Percentiles rank a stretch among this genome's conserved stretches.
phyloP scores from a whole-genome alignment of 176 grass and related monocot genomes.

The Aegilops sharonensis region DNA sequence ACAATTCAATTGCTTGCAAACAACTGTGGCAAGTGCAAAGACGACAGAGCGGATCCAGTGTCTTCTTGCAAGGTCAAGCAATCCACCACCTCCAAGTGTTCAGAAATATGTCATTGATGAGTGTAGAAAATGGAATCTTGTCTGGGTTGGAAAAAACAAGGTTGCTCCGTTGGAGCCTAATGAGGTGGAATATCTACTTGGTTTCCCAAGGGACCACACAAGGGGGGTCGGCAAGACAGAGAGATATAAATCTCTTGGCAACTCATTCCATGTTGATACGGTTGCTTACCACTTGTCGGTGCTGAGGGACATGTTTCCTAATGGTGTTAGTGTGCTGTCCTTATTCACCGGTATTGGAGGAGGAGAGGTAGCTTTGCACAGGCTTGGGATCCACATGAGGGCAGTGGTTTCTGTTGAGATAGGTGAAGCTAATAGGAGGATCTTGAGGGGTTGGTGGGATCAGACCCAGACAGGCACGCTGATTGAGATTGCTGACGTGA shows the following conservation, averaged over 20 bases:
- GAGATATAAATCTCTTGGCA: slow-evolving; percentile 63
- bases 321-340: background rate
- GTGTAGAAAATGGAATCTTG: background rate
- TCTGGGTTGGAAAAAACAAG: slow-evolving; percentile 41
- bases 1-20: slow-evolving; percentile 82
- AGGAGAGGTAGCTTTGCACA: background rate
- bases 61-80: slow-evolving; percentile 14
- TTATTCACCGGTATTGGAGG: background rate
- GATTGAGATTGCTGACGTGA: background rate
- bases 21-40: slow-evolving; percentile 51
- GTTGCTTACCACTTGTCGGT: background rate
- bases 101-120: background rate
- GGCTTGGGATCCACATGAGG: slow-evolving; percentile 31
- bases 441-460: background rate
- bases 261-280: slow-evolving; percentile 1
- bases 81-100: slow-evolving; percentile 4
- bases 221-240: slow-evolving; percentile 66
- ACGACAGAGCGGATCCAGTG: slow-evolving; percentile 45
- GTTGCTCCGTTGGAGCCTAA: slow-evolving; percentile 74
- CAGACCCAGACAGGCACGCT: background rate
- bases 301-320: background rate
- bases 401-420: slow-evolving; percentile 69
- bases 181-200: slow-evolving; percentile 74
- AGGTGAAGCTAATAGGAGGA: slow-evolving; percentile 5
- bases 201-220: slow-evolving; percentile 74